Conservation (phyloP, 2,329 filamentous ascomycete genomes). For the Trichoderma harzianum region DNA sequence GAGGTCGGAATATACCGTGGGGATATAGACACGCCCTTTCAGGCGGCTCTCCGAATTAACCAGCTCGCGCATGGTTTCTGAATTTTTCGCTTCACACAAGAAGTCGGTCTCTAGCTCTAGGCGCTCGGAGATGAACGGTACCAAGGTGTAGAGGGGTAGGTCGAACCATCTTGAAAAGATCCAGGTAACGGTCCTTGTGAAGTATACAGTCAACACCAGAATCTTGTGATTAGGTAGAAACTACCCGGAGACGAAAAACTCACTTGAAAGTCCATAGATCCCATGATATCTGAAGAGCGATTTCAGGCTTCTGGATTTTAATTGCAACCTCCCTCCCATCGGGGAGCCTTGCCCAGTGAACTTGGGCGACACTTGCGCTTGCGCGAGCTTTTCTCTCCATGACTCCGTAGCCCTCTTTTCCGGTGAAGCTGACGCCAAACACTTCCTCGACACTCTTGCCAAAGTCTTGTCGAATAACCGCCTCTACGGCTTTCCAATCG, state of each 20-base stretch:
- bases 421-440: constrained; percentile 81
- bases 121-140: constrained; percentile 92
- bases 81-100: constrained; percentile 83
- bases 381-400: constrained; percentile 62
- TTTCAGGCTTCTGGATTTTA: constrained; percentile 96
- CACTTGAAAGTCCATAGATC: constrained; percentile 93
- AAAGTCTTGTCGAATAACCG: constrained; percentile 85
- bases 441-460: constrained; percentile 83
- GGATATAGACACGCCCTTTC: constrained; percentile 80
- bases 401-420: constrained; percentile 63
- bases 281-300: constrained; percentile 85
- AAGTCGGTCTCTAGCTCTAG: constrained; percentile 93
- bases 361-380: constrained; percentile 91
- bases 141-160: constrained; percentile 84
- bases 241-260: constrained; percentile 30
- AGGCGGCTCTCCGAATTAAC: constrained; percentile 74
- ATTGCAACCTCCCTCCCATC: constrained; percentile 92
- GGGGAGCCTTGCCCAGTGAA: constrained; percentile 84
- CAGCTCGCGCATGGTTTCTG: constrained; percentile 75
- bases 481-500: constrained; percentile 78
- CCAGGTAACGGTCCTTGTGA: constrained; percentile 65
- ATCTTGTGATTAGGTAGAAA: too few species aligned
- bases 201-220: not conserved
- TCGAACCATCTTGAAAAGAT: constrained; percentile 88
- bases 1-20: constrained; percentile 77